Percentiles rank a stretch among this genome's conserved stretches.
These are phyloP conservation scores for Chalaropsis thielavioides DNA, from an alignment of 2,329 filamentous ascomycete genomes.

Conservation along the genomic window DNA sequence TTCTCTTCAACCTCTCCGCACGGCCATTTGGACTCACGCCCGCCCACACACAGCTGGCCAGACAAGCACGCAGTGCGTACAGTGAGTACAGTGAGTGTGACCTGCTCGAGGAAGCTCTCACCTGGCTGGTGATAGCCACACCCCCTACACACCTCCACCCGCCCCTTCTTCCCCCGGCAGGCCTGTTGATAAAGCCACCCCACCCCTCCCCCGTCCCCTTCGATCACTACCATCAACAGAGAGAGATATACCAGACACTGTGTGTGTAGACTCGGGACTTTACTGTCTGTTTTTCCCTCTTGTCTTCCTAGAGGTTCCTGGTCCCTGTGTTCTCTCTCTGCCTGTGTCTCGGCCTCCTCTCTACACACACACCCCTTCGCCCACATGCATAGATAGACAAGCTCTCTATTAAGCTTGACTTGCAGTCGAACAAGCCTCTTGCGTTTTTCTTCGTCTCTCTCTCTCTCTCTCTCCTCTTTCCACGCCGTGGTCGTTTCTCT, in stretches of 20 bases:
- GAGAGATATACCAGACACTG: too few species aligned
- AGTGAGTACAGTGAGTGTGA: background rate
- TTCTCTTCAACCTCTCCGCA: too few species aligned
- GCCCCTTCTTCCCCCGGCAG: background rate
- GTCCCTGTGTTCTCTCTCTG: background rate
- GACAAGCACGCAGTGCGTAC: too few species aligned
- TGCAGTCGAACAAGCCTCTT: background rate
- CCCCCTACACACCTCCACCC: background rate
- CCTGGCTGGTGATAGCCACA: background rate
- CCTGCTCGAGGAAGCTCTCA: background rate
- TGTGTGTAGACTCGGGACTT: background rate
- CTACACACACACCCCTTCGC: background rate
- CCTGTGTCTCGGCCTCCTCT: background rate
- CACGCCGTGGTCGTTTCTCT: too few species aligned
- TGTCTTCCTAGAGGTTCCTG: too few species aligned
- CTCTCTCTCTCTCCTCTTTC: constrained; percentile 7
- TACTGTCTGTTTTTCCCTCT: background rate
- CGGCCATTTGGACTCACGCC: background rate
- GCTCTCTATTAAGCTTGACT: background rate
- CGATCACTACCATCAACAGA: background rate
- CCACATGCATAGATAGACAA: background rate
- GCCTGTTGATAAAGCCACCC: background rate
- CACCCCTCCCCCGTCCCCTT: background rate
- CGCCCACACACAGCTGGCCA: too few species aligned
- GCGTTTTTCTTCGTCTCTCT: background rate